Conservation (phyloP, 2,329 filamentous ascomycete species). For the Rhynchosporium agropyri region DNA sequence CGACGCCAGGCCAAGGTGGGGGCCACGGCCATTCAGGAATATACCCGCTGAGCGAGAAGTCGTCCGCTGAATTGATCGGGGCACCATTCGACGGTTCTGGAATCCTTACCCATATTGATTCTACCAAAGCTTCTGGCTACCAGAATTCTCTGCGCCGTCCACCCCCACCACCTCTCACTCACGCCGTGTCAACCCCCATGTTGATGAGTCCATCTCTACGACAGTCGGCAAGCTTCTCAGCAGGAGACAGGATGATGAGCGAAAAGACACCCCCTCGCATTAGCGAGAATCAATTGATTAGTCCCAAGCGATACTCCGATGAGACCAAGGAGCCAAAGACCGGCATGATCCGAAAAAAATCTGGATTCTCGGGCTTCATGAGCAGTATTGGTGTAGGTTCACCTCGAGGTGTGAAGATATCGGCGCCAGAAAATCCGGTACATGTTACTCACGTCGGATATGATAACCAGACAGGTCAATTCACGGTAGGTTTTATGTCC, state of each 20-base stretch:
- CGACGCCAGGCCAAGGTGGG: conserved; percentile 30
- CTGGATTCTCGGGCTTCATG: conserved; percentile 85
- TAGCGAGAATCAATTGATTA: conserved; percentile 51
- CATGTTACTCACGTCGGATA: conserved; percentile 98
- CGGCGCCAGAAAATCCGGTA: conserved; percentile 95
- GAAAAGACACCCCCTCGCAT: conserved; percentile 47
- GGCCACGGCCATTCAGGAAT: conserved; percentile 34
- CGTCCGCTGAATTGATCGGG: conserved; percentile 63
- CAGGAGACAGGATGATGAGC: conserved; percentile 56
- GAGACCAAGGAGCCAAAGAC: conserved; percentile 68
- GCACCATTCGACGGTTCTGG: conserved; percentile 66
- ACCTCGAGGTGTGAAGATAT: conserved; percentile 89
- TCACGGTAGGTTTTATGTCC: conserved; percentile 65
- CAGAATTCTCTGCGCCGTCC: conserved; percentile 45
- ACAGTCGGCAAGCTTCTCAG: conserved; percentile 67
- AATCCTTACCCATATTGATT: conserved; percentile 63
- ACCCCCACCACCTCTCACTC: conserved; percentile 50
- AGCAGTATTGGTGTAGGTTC: conserved; percentile 79
- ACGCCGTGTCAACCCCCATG: conserved; percentile 57
- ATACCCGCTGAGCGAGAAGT: conserved; percentile 48
- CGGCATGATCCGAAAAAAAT: conserved; percentile 75
- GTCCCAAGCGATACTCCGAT: conserved; percentile 77
- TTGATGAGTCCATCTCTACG: conserved; percentile 60
- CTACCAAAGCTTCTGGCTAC: conserved; percentile 40
- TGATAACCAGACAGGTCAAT: conserved; percentile 93